phyloP scores from a whole-genome alignment of 2,329 filamentous ascomycete species.

The Aspergillus puulaauensis region DNA sequence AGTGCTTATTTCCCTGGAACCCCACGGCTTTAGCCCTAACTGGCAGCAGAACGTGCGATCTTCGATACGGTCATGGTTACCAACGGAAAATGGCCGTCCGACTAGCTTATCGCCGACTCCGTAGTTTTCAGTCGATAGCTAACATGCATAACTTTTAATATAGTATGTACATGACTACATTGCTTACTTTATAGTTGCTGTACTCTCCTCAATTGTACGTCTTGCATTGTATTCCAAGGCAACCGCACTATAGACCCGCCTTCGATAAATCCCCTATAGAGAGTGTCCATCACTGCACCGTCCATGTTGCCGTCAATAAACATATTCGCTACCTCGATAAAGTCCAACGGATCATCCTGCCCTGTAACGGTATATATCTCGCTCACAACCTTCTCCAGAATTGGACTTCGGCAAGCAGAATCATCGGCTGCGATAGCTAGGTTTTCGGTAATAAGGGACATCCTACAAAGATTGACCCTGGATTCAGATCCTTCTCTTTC shows the following conservation, averaged over 20 bases:
- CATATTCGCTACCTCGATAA: background rate
- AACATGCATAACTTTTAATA: too few relatives aligned
- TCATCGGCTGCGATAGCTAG: background rate
- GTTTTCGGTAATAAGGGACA: background rate
- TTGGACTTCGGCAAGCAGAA: background rate
- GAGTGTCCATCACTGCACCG: background rate
- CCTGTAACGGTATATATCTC: background rate
- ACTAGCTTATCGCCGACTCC: too few relatives aligned
- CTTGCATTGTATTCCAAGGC: too few relatives aligned
- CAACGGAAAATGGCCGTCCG: too few relatives aligned
- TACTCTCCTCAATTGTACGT: too few relatives aligned
- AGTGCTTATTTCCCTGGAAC: too few relatives aligned
- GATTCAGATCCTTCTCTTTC: background rate
- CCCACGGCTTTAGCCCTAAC: too few relatives aligned
- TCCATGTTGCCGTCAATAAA: background rate
- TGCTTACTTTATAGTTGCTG: too few relatives aligned
- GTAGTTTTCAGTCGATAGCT: too few relatives aligned
- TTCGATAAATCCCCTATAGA: background rate
- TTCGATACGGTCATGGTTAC: too few relatives aligned
- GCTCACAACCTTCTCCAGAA: background rate
- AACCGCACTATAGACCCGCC: background rate
- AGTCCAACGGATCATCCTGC: background rate
- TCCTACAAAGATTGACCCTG: background rate
- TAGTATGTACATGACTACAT: too few relatives aligned
- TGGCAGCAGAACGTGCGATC: too few relatives aligned